Conservation (phyloP, 495 filamentous ascomycete species). For the Bathelium albidoporum region DNA sequence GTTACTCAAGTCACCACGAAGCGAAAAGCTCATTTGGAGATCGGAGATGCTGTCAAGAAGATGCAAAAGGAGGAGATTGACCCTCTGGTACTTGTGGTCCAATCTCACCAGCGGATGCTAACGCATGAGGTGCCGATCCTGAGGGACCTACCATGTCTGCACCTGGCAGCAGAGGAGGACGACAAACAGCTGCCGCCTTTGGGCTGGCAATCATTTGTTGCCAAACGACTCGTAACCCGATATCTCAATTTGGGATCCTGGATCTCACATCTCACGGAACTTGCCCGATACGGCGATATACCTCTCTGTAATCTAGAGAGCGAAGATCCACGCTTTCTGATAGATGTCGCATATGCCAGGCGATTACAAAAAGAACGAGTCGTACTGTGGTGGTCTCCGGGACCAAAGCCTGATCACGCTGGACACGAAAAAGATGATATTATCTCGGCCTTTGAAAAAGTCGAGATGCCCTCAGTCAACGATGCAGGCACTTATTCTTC, state of each 20-base stretch:
- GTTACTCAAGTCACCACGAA: conserved; percentile 77
- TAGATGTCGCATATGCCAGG: conserved; percentile 90
- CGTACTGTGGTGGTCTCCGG: conserved; percentile 94
- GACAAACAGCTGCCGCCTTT: conserved; percentile 83
- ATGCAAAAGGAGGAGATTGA: conserved; percentile 71
- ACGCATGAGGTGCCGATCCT: conserved; percentile 78
- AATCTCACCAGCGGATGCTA: conserved; percentile 70
- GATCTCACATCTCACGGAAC: conserved; percentile 75
- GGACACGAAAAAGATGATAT: conserved; percentile 94
- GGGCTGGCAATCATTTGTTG: conserved; percentile 87
- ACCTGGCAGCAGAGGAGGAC: conserved; percentile 66
- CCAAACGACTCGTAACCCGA: conserved; percentile 73
- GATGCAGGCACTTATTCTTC: conserved; percentile 87
- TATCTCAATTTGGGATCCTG: conserved; percentile 86
- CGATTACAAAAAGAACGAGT: conserved; percentile 86
- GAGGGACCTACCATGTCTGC: conserved; percentile 72
- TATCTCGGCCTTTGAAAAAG: conserved; percentile 68
- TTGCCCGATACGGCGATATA: conserved; percentile 86
- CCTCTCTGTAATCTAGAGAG: conserved; percentile 91
- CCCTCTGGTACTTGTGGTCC: conserved; percentile 74
- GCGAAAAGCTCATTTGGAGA: conserved; percentile 76
- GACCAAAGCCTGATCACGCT: conserved; percentile 82
- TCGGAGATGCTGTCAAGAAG: conserved; percentile 77
- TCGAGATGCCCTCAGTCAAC: conserved; percentile 90
- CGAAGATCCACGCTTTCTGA: conserved; percentile 87